A percentile compares a stretch with the other conserved stretches of the same genome.
These are phyloP conservation scores for Lagenaria siceraria DNA, from an alignment of 306 rosid genomes.

Conservation along the genomic window DNA sequence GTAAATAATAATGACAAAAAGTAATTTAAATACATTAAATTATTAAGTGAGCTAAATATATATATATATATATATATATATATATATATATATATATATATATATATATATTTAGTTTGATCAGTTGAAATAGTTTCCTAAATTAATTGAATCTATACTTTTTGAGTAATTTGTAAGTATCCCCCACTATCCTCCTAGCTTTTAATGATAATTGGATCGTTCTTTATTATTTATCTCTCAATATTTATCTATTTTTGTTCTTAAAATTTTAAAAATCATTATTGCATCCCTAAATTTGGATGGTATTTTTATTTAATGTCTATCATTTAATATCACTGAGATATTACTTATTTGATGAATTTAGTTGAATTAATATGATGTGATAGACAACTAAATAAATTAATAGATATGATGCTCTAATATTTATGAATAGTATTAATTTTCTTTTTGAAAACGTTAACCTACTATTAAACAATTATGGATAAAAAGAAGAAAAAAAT, in stretches of 20 bases:
- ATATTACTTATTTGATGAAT: not conserved
- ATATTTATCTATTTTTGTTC: too few relatives aligned
- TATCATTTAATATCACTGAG: not conserved
- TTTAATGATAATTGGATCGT: not conserved
- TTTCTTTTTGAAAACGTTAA: too few relatives aligned
- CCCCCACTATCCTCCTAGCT: not conserved
- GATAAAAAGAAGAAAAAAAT: too few relatives aligned
- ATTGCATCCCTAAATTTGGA: not conserved
- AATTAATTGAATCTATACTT: not conserved
- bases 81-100: not conserved
- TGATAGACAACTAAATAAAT: not conserved
- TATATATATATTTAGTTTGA: not conserved
- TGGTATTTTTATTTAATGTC: not conserved
- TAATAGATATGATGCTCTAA: not conserved
- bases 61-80: not conserved
- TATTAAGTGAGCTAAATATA: not conserved
- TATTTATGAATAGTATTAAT: not conserved
- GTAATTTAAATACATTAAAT: not conserved
- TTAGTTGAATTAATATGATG: not conserved
- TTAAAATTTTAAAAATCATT: not conserved
- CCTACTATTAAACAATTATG: too few relatives aligned
- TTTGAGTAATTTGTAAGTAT: not conserved
- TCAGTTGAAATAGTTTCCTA: not conserved
- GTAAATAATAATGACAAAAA: not conserved
- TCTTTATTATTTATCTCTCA: too few relatives aligned